A percentile compares a stretch with the other conserved stretches of the same genome.
These are phyloP conservation scores for Fraxinus angustifolia DNA, from an alignment of 305 asterid species.

Conservation along the genomic window DNA sequence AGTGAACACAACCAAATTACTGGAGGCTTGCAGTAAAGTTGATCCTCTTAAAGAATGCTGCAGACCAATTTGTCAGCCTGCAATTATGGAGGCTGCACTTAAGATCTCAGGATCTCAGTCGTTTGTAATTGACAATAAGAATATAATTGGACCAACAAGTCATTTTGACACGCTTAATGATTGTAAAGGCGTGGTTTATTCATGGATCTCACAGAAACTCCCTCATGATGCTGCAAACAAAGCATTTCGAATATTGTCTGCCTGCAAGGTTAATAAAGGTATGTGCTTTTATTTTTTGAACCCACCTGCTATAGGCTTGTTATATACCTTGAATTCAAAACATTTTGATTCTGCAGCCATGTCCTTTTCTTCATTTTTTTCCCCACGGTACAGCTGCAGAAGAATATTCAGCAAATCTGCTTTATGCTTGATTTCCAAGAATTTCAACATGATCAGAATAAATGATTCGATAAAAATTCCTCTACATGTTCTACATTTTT, in stretches of 20 bases:
- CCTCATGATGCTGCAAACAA: constrained; percentile 66
- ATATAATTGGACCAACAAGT: constrained; percentile 47
- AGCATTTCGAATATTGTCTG: constrained; percentile 78
- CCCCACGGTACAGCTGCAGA: background rate
- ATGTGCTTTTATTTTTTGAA: background rate
- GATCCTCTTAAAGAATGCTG: constrained; percentile 96
- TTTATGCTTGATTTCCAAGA: background rate
- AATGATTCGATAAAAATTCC: background rate
- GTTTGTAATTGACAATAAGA: constrained; percentile 44
- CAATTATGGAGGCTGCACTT: constrained; percentile 80
- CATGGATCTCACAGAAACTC: constrained; percentile 83
- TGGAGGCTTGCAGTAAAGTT: constrained; percentile 77
- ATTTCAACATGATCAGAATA: background rate
- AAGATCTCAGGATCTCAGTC: constrained; percentile 64
- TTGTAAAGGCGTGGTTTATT: constrained; percentile 85
- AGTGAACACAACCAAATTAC: constrained; percentile 80
- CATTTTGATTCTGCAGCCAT: background rate
- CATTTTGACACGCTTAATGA: constrained; percentile 60
- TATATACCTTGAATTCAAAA: background rate
- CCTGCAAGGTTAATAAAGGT: constrained; percentile 98
- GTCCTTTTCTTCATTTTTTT: background rate
- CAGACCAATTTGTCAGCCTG: constrained; percentile 83
- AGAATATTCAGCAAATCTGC: background rate
- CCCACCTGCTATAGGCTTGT: background rate
- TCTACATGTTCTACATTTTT: background rate